A percentile compares a stretch with the other conserved stretches of the same genome.
These are phyloP conservation scores for Fistulinella cinereoalba DNA, from an alignment of 1,284 basidiomycete genomes.

Conservation along the genomic window DNA sequence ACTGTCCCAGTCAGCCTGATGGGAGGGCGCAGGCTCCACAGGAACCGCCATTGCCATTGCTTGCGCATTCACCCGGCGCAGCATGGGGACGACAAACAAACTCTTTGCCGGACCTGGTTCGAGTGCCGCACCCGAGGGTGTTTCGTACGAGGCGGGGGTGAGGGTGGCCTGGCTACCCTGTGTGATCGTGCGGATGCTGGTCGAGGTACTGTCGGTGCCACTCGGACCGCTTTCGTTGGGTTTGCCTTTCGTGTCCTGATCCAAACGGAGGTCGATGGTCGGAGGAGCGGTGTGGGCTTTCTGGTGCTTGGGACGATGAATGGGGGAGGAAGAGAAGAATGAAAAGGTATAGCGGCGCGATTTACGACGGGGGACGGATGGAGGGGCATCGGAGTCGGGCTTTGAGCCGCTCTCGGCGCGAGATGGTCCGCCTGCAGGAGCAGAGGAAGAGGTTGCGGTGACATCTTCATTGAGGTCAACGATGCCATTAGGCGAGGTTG, in stretches of 20 bases:
- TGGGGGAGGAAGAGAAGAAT: slow-evolving; percentile 22
- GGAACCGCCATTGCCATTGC: slow-evolving; percentile 5
- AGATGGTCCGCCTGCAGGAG: background rate
- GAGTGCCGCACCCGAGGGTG: too few species aligned
- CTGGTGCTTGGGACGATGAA: slow-evolving; percentile 19
- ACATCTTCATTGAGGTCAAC: background rate
- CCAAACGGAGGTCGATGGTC: background rate
- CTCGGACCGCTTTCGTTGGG: slow-evolving; percentile 7
- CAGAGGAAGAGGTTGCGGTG: background rate
- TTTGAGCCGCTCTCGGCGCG: too few species aligned
- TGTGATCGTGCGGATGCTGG: slow-evolving; percentile 24
- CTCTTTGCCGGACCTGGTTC: too few species aligned
- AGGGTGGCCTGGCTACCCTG: slow-evolving; percentile 27
- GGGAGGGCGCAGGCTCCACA: background rate
- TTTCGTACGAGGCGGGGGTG: background rate
- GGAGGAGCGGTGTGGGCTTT: slow-evolving; percentile 8
- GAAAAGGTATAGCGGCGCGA: slow-evolving; percentile 26
- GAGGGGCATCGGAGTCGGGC: background rate
- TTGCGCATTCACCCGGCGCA: slow-evolving; percentile 15
- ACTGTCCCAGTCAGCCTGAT: slow-evolving; percentile 2
- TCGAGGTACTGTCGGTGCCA: slow-evolving; percentile 22
- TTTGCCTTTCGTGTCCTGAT: background rate
- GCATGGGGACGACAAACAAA: slow-evolving; percentile 26
- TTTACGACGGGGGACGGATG: slow-evolving; percentile 7
- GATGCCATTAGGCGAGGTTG: background rate